Base-by-base conservation (phyloP, 2,329 filamentous ascomycete genomes). In the Exophiala phaeomuriformis region DNA sequence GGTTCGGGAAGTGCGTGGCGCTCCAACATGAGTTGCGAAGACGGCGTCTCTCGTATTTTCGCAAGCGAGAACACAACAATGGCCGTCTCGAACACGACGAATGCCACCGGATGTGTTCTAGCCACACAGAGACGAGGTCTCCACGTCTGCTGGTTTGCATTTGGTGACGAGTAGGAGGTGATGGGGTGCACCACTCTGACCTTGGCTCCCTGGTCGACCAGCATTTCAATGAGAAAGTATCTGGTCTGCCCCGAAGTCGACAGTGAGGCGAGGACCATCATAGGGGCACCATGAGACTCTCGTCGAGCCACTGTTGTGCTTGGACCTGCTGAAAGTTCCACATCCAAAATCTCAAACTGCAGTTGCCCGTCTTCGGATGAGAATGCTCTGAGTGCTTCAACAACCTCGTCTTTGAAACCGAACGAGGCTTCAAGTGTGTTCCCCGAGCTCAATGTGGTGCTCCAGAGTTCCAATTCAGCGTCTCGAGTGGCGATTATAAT, bases 361-460 rank as follows among this genome's bases (percentile, higher is more conserved):
- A 55, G 51, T 31, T 53, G 55, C 43, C 50, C 42, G 7, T 41
- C 33, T 19, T 58, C 77, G 12, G 80, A 72, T 9, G 75, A 69
- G 32, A 72, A 73, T 47, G 73, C 70, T 42, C 75, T 68, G 1
- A 77, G 72, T 42, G 79, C 77, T 7, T 76, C 70, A 10, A 84
- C 66, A 35, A 96, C 76, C 3, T 78, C 70, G 27, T 83, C 81
- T 51, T 83, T 81, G 53, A 83, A 75, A 67, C 95, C 86, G 27
- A 84, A 75, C 57, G 91, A 88, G 29, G 79, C 79, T 44, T 86
- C 79, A 45, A 88, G 77, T 41, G 86, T 82, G 65, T 90, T 84
- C 61, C 90, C 88, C 33, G 90, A 90, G 56, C 87, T 88, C 68
- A 91, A 88, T 64, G 91, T 89, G 41, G 96, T 78, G 65, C 86